These are phyloP conservation scores for Clitopilus hobsonii DNA, from an alignment of 768 basidiomycete genomes.

Conservation along the genomic window DNA sequence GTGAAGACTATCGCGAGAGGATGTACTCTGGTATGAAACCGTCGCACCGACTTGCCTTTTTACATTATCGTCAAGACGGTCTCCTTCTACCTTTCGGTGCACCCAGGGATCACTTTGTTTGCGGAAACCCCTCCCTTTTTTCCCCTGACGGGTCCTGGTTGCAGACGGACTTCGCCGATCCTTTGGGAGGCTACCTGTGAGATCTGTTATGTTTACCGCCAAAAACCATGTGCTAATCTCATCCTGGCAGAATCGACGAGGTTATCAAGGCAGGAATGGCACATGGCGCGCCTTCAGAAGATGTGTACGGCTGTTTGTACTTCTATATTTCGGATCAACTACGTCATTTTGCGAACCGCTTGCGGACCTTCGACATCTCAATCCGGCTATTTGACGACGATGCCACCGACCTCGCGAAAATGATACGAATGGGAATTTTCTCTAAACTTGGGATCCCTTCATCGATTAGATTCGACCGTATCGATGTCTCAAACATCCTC, in stretches of 20 bases:
- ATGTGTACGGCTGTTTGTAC: slow-evolving; percentile 39
- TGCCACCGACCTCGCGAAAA: slow-evolving; percentile 18
- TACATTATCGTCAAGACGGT: slow-evolving; percentile 33
- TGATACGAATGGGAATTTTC: slow-evolving; percentile 10
- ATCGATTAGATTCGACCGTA: slow-evolving; percentile 30
- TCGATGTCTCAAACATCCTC: slow-evolving; percentile 39
- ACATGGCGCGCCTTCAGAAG: slow-evolving; percentile 27
- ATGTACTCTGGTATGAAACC: slow-evolving; percentile 29
- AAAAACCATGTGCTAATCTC: not conserved
- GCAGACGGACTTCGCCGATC: slow-evolving; percentile 27
- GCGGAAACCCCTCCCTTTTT: slow-evolving; percentile 37
- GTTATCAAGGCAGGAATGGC: slow-evolving; percentile 25
- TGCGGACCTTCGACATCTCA: slow-evolving; percentile 21
- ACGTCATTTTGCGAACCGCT: slow-evolving; percentile 22
- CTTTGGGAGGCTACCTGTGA: slow-evolving; percentile 32
- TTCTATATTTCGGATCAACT: slow-evolving; percentile 34
- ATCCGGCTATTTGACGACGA: slow-evolving; percentile 25
- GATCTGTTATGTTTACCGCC: slow-evolving; percentile 4
- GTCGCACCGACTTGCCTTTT: slow-evolving; percentile 40
- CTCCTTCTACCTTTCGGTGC: slow-evolving; percentile 48
- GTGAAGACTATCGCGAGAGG: slow-evolving; percentile 33
- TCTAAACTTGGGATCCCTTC: slow-evolving; percentile 13
- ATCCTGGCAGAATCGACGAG: slow-evolving; percentile 18
- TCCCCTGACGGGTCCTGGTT: slow-evolving; percentile 26
- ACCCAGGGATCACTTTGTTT: slow-evolving; percentile 31